These are phyloP conservation scores for Verbascum thapsus DNA, from an alignment of 257 asterid species.

Conservation along the genomic window DNA sequence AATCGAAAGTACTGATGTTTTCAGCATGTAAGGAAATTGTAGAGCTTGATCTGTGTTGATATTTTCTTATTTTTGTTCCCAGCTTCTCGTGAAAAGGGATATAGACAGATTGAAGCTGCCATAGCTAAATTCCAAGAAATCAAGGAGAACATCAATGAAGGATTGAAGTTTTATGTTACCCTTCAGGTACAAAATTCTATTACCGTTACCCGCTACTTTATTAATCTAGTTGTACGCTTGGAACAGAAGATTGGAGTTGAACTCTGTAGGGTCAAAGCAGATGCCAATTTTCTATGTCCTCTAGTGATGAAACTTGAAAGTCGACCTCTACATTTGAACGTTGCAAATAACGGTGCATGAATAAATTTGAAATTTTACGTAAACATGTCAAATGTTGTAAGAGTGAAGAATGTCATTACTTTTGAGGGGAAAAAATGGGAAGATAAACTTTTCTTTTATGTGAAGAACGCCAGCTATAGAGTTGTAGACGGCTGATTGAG, in stretches of 20 bases:
- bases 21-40: neutral
- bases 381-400: too few relatives aligned
- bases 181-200: conserved; percentile 68
- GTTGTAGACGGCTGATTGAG: too few relatives aligned
- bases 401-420: too few relatives aligned
- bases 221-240: conserved; percentile 6
- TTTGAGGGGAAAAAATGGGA: too few relatives aligned
- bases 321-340: neutral
- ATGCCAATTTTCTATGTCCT: conserved; percentile 2
- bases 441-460: too few relatives aligned
- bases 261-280: conserved; percentile 14
- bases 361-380: too few relatives aligned
- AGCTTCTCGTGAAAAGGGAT: conserved; percentile 92
- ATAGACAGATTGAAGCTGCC: conserved; percentile 96
- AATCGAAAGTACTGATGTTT: neutral
- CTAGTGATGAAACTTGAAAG: too few relatives aligned
- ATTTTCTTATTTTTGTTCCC: conserved; percentile 41
- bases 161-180: conserved; percentile 89
- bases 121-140: conserved; percentile 80
- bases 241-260: conserved; percentile 13
- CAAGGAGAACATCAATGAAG: conserved; percentile 94
- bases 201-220: conserved; percentile 22
- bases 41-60: conserved; percentile 23
- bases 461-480: too few relatives aligned
- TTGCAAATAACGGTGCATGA: conserved; percentile 12